A percentile compares a stretch with the other conserved stretches of the same genome.
phyloP scores from a whole-genome alignment of 2,329 filamentous ascomycete species.

The Mariannaea sp. region DNA sequence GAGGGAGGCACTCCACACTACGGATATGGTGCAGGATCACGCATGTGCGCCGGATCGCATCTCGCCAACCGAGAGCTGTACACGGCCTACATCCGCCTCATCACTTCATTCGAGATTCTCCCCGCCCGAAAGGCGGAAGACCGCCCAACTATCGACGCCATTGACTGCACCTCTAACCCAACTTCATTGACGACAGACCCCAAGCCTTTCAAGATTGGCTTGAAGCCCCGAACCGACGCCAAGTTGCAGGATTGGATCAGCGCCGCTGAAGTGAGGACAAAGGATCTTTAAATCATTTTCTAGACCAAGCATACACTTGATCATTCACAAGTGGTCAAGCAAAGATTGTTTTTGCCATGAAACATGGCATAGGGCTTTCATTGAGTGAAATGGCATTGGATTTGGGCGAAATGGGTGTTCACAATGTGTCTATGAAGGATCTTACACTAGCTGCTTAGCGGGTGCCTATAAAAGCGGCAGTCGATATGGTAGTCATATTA shows the following conservation, averaged over 20 bases:
- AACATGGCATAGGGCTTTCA: too few species aligned
- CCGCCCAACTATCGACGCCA: constrained; percentile 58
- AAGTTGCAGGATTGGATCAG: constrained; percentile 57
- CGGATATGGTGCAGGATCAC: constrained; percentile 64
- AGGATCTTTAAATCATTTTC: constrained; percentile 37
- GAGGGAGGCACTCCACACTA: constrained; percentile 64
- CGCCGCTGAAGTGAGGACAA: constrained; percentile 57
- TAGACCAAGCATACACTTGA: too few species aligned
- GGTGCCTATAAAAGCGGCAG: too few species aligned
- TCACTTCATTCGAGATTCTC: constrained; percentile 62
- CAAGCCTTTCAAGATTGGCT: constrained; percentile 60
- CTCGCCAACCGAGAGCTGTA: constrained; percentile 68
- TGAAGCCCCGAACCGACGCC: constrained; percentile 50
- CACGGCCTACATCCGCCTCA: constrained; percentile 62
- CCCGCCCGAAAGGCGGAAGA: constrained; percentile 52
- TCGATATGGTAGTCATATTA: too few species aligned
- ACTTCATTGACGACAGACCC: constrained; percentile 66
- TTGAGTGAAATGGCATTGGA: too few species aligned
- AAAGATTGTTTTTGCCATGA: too few species aligned
- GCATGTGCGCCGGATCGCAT: constrained; percentile 68
- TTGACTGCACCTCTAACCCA: constrained; percentile 61
- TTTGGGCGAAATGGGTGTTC: too few species aligned
- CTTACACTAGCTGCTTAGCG: too few species aligned
- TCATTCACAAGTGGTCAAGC: too few species aligned
- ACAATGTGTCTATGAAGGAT: too few species aligned